Conservation (phyloP, 2,329 filamentous ascomycete species). For the Aspergillus nomiae region DNA sequence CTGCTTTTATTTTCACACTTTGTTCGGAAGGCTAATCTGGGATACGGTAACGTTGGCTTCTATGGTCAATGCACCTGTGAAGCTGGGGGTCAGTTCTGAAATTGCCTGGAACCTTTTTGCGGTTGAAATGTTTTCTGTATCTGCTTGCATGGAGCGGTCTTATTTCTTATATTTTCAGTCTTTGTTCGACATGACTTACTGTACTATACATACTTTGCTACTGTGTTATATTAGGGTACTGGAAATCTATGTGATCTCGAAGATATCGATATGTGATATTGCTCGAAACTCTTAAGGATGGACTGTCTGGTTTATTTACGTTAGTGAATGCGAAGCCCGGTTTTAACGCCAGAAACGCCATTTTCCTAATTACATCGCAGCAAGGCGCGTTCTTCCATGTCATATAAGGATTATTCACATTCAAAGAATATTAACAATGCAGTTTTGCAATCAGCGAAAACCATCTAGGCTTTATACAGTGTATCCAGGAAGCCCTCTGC, state of each 20-base stretch:
- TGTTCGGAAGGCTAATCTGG: neutral
- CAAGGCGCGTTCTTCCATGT: neutral
- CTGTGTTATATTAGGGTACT: constrained; percentile 11
- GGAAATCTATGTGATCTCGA: constrained; percentile 4
- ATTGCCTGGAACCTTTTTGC: neutral
- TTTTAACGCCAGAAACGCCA: constrained; percentile 15
- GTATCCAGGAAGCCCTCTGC: constrained; percentile 91
- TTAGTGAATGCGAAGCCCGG: constrained; percentile 1
- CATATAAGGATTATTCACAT: constrained; percentile 2
- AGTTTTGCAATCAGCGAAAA: constrained; percentile 1
- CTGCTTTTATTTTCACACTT: neutral
- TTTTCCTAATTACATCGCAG: neutral
- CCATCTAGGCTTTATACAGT: constrained; percentile 75
- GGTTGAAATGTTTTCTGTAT: neutral
- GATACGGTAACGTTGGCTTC: neutral
- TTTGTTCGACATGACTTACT: constrained; percentile 5
- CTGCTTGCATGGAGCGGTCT: constrained; percentile 24
- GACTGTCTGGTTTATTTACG: neutral
- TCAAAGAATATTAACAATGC: constrained; percentile 17
- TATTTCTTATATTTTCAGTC: neutral
- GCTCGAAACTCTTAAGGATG: neutral
- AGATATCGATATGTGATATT: neutral
- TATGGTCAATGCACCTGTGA: neutral
- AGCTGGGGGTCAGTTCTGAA: neutral
- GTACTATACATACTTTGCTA: constrained; percentile 16